Percentiles rank a stretch among this genome's conserved stretches.
These are phyloP conservation scores for Aureobasidium subglaciale DNA, from an alignment of 2,329 filamentous ascomycete species.

Conservation along the genomic window DNA sequence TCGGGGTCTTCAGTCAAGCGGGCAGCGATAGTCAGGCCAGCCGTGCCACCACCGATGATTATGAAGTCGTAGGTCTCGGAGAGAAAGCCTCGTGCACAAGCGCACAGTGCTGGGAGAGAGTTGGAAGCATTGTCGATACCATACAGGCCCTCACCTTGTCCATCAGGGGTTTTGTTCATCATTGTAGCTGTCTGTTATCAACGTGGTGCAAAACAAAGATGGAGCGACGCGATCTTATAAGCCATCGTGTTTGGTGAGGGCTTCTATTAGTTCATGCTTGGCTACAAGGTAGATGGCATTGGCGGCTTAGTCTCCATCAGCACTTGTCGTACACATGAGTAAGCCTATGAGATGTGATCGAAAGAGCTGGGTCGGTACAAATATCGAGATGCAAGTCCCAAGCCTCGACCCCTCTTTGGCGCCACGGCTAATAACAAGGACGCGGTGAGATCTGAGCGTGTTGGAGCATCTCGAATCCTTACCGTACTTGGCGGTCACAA, in stretches of 20 bases:
- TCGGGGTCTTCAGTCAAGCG: slow-evolving; percentile 18
- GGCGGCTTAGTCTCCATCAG: neutral
- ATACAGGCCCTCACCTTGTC: neutral
- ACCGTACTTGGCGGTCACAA: neutral
- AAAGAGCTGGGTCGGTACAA: neutral
- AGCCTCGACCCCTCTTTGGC: neutral
- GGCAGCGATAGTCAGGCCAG: slow-evolving; percentile 18
- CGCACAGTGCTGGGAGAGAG: neutral
- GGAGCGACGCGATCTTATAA: neutral
- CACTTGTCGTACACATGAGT: neutral
- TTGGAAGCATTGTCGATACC: neutral
- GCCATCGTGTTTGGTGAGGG: neutral
- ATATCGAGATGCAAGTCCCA: neutral
- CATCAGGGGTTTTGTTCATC: no score
- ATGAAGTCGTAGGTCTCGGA: slow-evolving; percentile 16
- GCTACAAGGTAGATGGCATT: neutral
- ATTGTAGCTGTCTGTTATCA: neutral
- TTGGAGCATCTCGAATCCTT: neutral
- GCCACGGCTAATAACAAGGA: neutral
- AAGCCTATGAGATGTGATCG: neutral
- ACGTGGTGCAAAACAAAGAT: neutral
- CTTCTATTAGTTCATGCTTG: neutral
- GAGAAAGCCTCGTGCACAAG: neutral
- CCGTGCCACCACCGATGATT: slow-evolving; percentile 19
- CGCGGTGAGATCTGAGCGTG: neutral